phyloP scores from a whole-genome alignment of 352 stramenopile species.

The Phytophthora boehmeriae region DNA sequence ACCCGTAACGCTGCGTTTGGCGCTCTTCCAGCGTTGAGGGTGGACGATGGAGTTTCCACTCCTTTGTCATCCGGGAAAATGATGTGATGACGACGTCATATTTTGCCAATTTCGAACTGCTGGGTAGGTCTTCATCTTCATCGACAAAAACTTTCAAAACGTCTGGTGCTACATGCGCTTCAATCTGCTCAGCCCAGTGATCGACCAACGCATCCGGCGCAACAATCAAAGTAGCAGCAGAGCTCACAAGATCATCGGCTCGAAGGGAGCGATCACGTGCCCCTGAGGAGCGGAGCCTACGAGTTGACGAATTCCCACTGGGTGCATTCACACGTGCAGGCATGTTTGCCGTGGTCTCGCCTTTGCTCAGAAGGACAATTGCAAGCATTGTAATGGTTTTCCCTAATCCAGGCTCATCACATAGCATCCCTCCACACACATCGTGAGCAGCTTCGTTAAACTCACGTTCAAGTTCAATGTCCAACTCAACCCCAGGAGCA shows the following conservation, averaged over 20 bases:
- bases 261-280: slow-evolving; percentile 6
- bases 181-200: slow-evolving; percentile 78
- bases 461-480: slow-evolving; percentile 35
- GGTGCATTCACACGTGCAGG: slow-evolving; percentile 8
- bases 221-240: slow-evolving; percentile 59
- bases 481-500: slow-evolving; percentile 33
- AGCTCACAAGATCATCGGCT: slow-evolving; percentile 36
- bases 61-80: slow-evolving; percentile 55
- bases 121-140: slow-evolving; percentile 17
- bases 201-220: slow-evolving; percentile 67
- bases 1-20: slow-evolving; percentile 50
- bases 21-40: slow-evolving; percentile 50
- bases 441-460: slow-evolving; percentile 63
- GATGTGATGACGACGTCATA: slow-evolving; percentile 78
- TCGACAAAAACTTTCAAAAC: slow-evolving; percentile 50
- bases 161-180: slow-evolving; percentile 37
- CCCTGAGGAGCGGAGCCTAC: slow-evolving; percentile 19
- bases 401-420: slow-evolving; percentile 75
- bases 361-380: slow-evolving; percentile 73
- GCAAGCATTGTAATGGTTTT: slow-evolving; percentile 87
- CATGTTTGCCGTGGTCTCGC: slow-evolving; percentile 33
- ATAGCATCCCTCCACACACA: slow-evolving; percentile 68
- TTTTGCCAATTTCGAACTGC: slow-evolving; percentile 35
- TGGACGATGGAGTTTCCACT: slow-evolving; percentile 68
- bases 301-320: slow-evolving; percentile 6